Evolutionary conservation across 192 early-diverging fungal species (phyloP).

Genomic region (Geranomyces michiganensis): DNA sequence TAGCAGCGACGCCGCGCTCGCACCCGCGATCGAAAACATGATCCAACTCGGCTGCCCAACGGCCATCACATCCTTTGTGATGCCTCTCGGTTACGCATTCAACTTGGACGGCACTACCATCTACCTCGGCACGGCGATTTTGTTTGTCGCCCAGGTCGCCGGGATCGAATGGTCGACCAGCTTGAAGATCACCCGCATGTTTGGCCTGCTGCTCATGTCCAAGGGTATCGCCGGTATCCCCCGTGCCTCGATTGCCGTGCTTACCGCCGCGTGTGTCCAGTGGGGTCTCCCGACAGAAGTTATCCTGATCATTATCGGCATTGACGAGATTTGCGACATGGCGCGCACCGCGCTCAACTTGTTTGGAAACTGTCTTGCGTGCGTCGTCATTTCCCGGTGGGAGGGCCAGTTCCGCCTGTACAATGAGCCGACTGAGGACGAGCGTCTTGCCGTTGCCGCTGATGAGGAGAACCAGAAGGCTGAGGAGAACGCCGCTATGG

Average conservation of each 20-base stretch:
- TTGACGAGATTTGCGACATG: slow-evolving; percentile 82
- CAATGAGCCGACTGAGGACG: slow-evolving; percentile 2
- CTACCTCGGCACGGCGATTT: slow-evolving; percentile 66
- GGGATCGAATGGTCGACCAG: slow-evolving; percentile 52
- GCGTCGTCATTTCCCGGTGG: slow-evolving; percentile 64
- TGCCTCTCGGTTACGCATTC: slow-evolving; percentile 72
- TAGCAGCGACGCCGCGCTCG: slow-evolving; percentile 72
- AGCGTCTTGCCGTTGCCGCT: background rate
- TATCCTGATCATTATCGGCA: slow-evolving; percentile 66
- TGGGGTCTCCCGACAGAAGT: slow-evolving; percentile 63
- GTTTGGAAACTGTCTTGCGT: slow-evolving; percentile 71
- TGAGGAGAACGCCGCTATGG: background rate
- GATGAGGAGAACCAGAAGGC: slow-evolving; percentile 1
- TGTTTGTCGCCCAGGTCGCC: slow-evolving; percentile 69
- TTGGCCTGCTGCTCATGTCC: slow-evolving; percentile 67
- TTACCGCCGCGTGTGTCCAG: slow-evolving; percentile 53
- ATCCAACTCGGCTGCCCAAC: slow-evolving; percentile 67
- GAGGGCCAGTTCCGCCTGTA: slow-evolving; percentile 68
- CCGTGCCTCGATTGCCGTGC: slow-evolving; percentile 64
- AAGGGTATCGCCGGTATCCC: slow-evolving; percentile 60
- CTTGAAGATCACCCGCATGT: slow-evolving; percentile 67
- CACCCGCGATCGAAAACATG: slow-evolving; percentile 72
- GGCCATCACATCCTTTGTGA: slow-evolving; percentile 67
- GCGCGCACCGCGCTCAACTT: slow-evolving; percentile 70
- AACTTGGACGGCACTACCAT: slow-evolving; percentile 78